Base-by-base conservation (phyloP, 148 eudicot genomes). In the Nepenthes gracilis region DNA sequence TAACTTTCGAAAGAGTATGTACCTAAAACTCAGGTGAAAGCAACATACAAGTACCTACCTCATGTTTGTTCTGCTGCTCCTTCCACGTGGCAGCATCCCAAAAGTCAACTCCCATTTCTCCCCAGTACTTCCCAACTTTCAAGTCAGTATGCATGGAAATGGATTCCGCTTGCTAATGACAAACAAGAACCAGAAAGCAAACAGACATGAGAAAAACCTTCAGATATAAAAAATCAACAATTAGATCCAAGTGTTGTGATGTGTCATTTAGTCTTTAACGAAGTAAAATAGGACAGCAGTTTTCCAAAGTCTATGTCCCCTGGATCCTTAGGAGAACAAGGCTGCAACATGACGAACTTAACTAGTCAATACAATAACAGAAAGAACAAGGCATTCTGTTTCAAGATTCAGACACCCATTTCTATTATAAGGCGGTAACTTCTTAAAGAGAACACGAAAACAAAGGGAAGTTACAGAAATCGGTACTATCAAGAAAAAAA, bases 91-190 rank as follows among this genome's bases (percentile, higher is more conserved):
- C 69, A 60, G 74, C 97, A 69, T 81, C 75, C 99, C 99, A 94
- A 61, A 38, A 80, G 55, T 94, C 95, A 7, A 94, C 87, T 59
- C 84, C 87, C 88, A 77, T 79, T 53, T 89, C 92, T 47, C 99
- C 99, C 80, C 83, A 86, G 36, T 81, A 89, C 59, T 75, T 83
- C 51, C 95, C 97, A 51, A 94, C 99, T 79, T 84, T 86, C 61
- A 94, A 62, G 74, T 86, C 90, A 33, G 87, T 86, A 64, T 76
- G 84, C 76, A 35, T 73, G 54, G 55, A 59, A 43, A 94, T 69
- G 51, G 72, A 87, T 65, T 79, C 78, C 15, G 85, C 85, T 94
- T 94, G 97, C 99, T 94, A 68, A 32, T 49, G 50, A 54, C 34
- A 58, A 61, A 57, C 10, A 67, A 58, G 4, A 55, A 64, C 43